Percentiles rank a stretch among this genome's conserved stretches.
These are phyloP conservation scores for Exophiala oligosperma DNA, from an alignment of 2,329 filamentous ascomycete species.

Conservation along the genomic window DNA sequence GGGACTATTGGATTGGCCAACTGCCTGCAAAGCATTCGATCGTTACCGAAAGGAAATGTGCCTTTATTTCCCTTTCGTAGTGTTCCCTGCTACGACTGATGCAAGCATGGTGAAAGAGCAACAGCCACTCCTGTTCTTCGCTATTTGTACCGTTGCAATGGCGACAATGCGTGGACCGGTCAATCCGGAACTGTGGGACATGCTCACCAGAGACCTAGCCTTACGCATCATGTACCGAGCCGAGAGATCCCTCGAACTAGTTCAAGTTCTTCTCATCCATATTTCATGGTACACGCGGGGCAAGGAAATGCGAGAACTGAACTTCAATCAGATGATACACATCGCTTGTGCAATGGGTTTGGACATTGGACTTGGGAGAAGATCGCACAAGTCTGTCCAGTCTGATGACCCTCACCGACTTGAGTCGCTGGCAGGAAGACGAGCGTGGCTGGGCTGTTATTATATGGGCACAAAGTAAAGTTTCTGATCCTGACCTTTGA, in stretches of 20 bases:
- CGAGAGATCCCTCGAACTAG: constrained; percentile 77
- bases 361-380: constrained; percentile 73
- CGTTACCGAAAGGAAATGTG: constrained; percentile 56
- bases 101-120: constrained; percentile 55
- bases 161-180: constrained; percentile 50
- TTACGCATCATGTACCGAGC: constrained; percentile 72
- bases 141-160: constrained; percentile 55
- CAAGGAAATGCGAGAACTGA: constrained; percentile 78
- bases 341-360: constrained; percentile 78
- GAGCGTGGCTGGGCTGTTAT: constrained; percentile 63
- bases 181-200: constrained; percentile 63
- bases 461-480: constrained; percentile 56
- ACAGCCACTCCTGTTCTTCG: constrained; percentile 62
- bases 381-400: constrained; percentile 43
- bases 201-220: constrained; percentile 71
- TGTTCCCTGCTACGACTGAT: constrained; percentile 54
- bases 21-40: constrained; percentile 55
- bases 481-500: background rate
- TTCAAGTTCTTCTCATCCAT: constrained; percentile 73
- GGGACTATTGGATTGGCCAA: constrained; percentile 51
- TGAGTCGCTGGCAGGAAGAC: constrained; percentile 54
- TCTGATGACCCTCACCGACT: constrained; percentile 35
- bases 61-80: constrained; percentile 58
- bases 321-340: constrained; percentile 84
- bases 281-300: constrained; percentile 87